phyloP scores from a whole-genome alignment of 495 filamentous ascomycete species.

The Penicillium mononematosum region DNA sequence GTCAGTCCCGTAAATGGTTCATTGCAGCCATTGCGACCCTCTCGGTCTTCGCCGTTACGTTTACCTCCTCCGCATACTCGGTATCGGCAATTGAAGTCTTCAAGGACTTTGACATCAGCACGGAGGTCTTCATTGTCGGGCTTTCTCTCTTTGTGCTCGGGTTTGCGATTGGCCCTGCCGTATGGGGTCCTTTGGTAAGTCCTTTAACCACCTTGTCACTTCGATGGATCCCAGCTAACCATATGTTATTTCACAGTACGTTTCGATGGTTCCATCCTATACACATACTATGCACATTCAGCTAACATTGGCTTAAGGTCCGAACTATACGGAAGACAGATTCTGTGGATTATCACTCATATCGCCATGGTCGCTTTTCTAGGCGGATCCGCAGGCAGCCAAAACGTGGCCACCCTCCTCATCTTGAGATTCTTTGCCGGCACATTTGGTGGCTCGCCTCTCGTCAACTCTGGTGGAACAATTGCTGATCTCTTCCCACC shows the following conservation, averaged over 20 bases:
- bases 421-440: constrained; percentile 64
- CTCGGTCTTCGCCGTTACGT: constrained; percentile 50
- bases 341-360: neutral
- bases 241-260: constrained; percentile 16
- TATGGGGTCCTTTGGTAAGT: constrained; percentile 56
- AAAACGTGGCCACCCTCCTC: constrained; percentile 39
- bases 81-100: constrained; percentile 5
- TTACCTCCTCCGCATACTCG: constrained; percentile 62
- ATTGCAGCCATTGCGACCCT: constrained; percentile 62
- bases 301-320: neutral
- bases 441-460: constrained; percentile 56
- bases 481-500: constrained; percentile 60
- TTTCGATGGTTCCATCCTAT: neutral
- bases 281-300: neutral
- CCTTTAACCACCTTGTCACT: constrained; percentile 30
- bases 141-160: constrained; percentile 16
- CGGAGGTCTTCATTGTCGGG: constrained; percentile 8
- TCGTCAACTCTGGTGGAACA: constrained; percentile 58
- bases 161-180: constrained; percentile 18
- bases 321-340: neutral
- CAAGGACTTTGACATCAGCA: constrained; percentile 1
- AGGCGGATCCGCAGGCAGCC: neutral
- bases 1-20: constrained; percentile 51
- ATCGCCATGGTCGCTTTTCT: neutral
- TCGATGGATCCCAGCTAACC: constrained; percentile 21